phyloP scores from a whole-genome alignment of 495 filamentous ascomycete species.

The Podospora conica region DNA sequence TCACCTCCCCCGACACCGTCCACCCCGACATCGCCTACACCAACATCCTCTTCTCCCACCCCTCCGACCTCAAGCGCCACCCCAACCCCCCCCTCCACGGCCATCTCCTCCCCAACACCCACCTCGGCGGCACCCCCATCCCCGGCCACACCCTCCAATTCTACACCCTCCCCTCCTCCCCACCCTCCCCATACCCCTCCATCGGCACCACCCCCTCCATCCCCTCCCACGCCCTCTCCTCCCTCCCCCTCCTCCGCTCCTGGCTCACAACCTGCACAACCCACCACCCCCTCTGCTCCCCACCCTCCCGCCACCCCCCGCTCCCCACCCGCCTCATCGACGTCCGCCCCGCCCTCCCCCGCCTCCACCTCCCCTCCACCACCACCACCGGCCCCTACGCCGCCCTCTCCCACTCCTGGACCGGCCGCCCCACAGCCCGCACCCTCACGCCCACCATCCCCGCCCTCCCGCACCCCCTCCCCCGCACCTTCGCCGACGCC shows the following conservation, averaged over 20 bases:
- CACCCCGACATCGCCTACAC: background rate
- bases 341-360: background rate
- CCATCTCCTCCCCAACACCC: background rate
- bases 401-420: background rate
- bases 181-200: background rate
- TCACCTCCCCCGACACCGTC: background rate
- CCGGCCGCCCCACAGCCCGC: background rate
- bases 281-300: background rate
- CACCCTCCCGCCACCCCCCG: background rate
- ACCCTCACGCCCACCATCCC: background rate
- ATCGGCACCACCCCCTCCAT: background rate
- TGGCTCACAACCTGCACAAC: background rate
- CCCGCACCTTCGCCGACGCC: background rate
- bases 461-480: background rate
- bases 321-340: background rate
- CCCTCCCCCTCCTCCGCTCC: background rate
- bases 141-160: background rate
- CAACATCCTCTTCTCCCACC: background rate
- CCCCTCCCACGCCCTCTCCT: background rate
- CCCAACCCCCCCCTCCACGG: background rate
- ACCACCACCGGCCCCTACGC: background rate
- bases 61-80: background rate
- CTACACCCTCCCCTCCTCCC: background rate
- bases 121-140: background rate
- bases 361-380: background rate